Base-by-base conservation (phyloP, 2,329 filamentous ascomycete genomes). In the Pseudogymnoascus sp. region DNA sequence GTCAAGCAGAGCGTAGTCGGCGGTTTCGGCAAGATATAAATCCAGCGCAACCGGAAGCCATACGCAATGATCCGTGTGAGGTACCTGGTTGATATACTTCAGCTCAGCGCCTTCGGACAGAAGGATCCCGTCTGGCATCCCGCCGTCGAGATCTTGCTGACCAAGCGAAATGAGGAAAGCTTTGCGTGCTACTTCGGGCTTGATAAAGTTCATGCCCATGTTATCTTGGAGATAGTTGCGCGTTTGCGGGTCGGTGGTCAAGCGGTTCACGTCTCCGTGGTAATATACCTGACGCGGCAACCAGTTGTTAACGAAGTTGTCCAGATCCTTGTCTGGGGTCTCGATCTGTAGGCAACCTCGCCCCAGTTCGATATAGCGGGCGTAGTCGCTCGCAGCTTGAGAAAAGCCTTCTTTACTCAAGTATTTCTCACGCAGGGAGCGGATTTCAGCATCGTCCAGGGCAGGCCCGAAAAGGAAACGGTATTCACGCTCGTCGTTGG, bases 41-140 rank as follows among this genome's bases (percentile, higher is more conserved):
- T 83, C 81, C 0, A 84, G 73, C 0, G 80, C 77, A 6, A 83
- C 75, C 0, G 81, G 81, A 2, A 84, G 74, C 82, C 82, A 84
- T 2, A 84, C 80, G 65, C 81, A 84, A 69, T 83, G 81, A 64
- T 84, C 82, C 0, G 81, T 83, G 66, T 84, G 81, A 21, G 82
- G 82, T n/a, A 84, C 73, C 69, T 83, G 81, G 71, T 84, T 84
- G 74, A 84, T 83, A 71, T 83, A 84, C 68, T 84, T 84, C 37
- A 84, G 75, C 68, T 82, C 80, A 1, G 81, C 82, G 41, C 78
- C 81, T 66, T 82, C 78, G 16, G 75, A 71, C 2, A 84, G 72
- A 3, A 84, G 68, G 62, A 84, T 82, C 5, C 81, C 81, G 67
- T 84, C 81, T 0, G 82, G 82, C 81, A 84, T 83, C 14, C 80